phyloP scores from a whole-genome alignment of 2,329 filamentous ascomycete species.

The Exophiala sp. region DNA sequence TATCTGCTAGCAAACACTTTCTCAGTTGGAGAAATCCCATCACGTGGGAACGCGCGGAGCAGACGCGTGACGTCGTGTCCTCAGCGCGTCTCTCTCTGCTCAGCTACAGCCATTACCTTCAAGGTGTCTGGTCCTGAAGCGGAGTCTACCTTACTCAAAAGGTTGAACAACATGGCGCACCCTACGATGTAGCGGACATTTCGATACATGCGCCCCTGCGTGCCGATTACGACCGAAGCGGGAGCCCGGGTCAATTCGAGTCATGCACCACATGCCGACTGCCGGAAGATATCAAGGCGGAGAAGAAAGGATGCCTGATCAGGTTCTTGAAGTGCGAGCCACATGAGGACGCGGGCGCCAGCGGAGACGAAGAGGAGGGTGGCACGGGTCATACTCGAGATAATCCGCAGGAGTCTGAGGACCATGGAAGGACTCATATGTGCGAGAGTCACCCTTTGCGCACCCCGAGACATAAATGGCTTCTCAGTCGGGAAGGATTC shows the following conservation, averaged over 20 bases:
- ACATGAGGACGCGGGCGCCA: too few species aligned
- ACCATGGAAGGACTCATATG: too few species aligned
- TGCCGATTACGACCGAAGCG: not conserved
- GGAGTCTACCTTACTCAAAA: too few species aligned
- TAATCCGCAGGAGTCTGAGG: too few species aligned
- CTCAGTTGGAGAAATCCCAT: not conserved
- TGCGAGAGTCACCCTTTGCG: constrained; percentile 2
- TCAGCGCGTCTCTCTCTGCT: too few species aligned
- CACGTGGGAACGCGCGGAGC: not conserved
- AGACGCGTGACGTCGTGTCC: not conserved
- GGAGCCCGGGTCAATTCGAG: not conserved
- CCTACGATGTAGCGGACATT: not conserved
- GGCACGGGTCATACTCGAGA: too few species aligned
- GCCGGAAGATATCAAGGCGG: not conserved
- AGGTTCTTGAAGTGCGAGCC: too few species aligned
- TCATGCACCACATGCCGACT: constrained; percentile 5
- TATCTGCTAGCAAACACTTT: not conserved
- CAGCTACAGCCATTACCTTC: not conserved
- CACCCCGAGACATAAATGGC: constrained; percentile 4
- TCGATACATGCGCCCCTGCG: not conserved
- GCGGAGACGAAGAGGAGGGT: too few species aligned
- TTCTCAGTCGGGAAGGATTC: constrained; percentile 7
- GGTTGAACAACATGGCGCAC: too few species aligned
- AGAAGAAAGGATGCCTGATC: not conserved
- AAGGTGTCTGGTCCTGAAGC: too few species aligned